Percentiles rank a stretch among this genome's conserved stretches.
Conservation (phyloP, 768 basidiomycete species). For the Termitomyces sp. region DNA sequence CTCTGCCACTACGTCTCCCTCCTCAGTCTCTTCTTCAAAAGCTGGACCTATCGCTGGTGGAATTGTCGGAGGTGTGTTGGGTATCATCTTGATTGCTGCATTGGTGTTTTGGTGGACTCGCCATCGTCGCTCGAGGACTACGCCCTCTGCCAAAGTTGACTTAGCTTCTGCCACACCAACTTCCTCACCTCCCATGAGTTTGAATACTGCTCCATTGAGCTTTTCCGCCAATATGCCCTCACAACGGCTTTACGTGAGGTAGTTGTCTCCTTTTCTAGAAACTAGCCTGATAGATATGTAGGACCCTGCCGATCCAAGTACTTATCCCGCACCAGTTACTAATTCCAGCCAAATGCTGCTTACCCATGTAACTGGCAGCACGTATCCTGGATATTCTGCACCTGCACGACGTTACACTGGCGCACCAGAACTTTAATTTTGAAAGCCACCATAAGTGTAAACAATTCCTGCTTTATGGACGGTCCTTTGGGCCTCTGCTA, state of each 20-base stretch:
- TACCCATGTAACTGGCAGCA: conserved; percentile 15
- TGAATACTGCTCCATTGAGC: conserved; percentile 3
- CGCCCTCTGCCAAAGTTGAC: conserved; percentile 16
- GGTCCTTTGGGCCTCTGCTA: background rate
- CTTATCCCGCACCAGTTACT: conserved; percentile 25
- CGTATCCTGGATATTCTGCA: conserved; percentile 5
- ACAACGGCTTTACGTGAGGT: conserved; percentile 34
- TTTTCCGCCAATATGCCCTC: conserved; percentile 15
- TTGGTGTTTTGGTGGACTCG: conserved; percentile 22
- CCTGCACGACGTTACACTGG: conserved; percentile 23
- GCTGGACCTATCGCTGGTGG: conserved; percentile 59
- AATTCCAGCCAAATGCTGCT: conserved; percentile 10
- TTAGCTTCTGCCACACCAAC: conserved; percentile 8
- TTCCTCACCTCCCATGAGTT: conserved; percentile 12
- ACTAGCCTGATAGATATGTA: conserved; percentile 9
- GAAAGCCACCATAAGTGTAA: background rate
- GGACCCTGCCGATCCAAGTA: conserved; percentile 36
- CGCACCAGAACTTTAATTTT: conserved; percentile 22
- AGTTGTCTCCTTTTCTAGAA: background rate
- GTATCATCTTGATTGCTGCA: conserved; percentile 35
- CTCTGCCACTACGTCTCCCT: background rate
- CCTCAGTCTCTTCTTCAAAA: conserved; percentile 16
- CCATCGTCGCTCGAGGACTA: conserved; percentile 16
- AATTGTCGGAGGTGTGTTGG: conserved; percentile 49
- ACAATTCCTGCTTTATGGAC: background rate